Conservation (phyloP, 768 basidiomycete species). For the Tricholomella constricta region DNA sequence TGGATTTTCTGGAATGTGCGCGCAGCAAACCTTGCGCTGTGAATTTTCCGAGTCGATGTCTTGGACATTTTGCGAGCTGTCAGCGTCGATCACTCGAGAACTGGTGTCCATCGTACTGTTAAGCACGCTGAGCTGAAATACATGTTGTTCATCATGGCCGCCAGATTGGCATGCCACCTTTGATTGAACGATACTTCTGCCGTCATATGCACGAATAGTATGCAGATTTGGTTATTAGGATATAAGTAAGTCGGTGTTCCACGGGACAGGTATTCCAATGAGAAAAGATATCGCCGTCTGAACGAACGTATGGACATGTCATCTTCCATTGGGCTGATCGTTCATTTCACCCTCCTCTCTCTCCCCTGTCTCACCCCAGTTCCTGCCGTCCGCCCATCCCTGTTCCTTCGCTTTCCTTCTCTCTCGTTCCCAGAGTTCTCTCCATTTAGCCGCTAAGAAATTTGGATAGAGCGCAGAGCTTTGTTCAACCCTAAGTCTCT, state of each 20-base stretch:
- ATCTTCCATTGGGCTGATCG: slow-evolving; percentile 2
- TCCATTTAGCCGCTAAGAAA: slow-evolving; percentile 58
- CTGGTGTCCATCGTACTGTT: no score
- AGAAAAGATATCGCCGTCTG: not conserved
- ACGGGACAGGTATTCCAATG: not conserved
- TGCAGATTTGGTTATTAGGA: no score
- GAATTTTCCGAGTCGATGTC: no score
- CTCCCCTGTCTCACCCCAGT: slow-evolving; percentile 31
- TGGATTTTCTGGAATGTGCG: not conserved
- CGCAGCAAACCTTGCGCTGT: not conserved
- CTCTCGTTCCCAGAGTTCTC: slow-evolving; percentile 51
- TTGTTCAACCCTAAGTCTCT: slow-evolving; percentile 46
- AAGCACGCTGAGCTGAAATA: no score
- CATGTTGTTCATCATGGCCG: no score
- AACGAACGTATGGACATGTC: not conserved
- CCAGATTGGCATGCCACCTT: no score
- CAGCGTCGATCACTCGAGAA: no score
- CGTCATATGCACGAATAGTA: no score
- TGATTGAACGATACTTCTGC: no score
- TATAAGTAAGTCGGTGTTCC: not conserved
- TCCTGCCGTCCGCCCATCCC: slow-evolving; percentile 26
- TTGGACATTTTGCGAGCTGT: no score
- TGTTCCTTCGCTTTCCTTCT: slow-evolving; percentile 33
- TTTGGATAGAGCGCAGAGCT: slow-evolving; percentile 65
- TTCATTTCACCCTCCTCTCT: slow-evolving; percentile 44